Evolutionary conservation across 1,284 basidiomycete species (phyloP).

Genomic region (Sanghuangporus sanghuang): DNA sequence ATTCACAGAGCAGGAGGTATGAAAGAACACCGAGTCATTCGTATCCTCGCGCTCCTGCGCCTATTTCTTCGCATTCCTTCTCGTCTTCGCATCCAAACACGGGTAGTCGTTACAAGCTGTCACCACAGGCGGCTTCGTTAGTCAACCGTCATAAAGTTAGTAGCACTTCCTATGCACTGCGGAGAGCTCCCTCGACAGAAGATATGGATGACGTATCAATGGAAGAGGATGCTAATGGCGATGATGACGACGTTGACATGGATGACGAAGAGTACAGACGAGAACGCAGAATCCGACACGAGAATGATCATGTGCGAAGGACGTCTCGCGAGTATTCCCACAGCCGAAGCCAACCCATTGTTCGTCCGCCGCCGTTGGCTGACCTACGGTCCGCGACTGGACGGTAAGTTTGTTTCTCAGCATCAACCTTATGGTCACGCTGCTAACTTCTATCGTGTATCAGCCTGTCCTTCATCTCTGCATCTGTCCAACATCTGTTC

Average conservation of each 20-base stretch:
- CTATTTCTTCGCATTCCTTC: not conserved
- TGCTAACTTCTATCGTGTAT: not conserved
- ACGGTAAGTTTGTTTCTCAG: not conserved
- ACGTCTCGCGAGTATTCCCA: conserved; percentile 17
- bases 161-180: not conserved
- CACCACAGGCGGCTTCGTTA: not conserved
- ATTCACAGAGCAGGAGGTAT: not conserved
- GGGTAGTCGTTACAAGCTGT: not conserved
- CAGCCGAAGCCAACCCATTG: conserved; percentile 26
- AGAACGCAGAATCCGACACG: not conserved
- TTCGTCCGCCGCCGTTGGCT: conserved; percentile 39
- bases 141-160: not conserved
- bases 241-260: conserved; percentile 8
- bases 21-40: not conserved
- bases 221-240: conserved; percentile 4
- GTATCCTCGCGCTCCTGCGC: not conserved
- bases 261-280: not conserved
- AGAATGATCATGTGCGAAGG: not conserved
- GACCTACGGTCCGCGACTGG: conserved; percentile 43
- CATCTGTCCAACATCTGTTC: conserved; percentile 33
- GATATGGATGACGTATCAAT: conserved; percentile 10
- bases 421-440: not conserved
- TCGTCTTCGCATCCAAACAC: not conserved
- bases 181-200: not conserved
- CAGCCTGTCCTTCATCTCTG: not conserved